These are phyloP conservation scores for Fusarium setosum DNA, from an alignment of 2,329 filamentous ascomycete species.

Conservation along the genomic window DNA sequence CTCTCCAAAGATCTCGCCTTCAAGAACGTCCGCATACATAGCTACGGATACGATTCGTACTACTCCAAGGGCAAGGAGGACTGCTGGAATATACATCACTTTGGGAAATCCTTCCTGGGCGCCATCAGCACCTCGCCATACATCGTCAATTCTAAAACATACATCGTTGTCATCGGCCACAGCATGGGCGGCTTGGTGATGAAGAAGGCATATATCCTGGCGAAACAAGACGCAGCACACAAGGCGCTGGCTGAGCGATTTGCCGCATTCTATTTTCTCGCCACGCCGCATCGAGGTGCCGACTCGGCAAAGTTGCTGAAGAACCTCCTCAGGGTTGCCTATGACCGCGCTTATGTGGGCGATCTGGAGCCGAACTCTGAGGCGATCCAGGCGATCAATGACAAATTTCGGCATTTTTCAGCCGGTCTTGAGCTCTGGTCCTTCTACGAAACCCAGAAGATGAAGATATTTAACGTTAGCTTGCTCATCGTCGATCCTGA, in stretches of 20 bases:
- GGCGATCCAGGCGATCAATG: slow-evolving; percentile 54
- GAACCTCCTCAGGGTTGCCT: slow-evolving; percentile 48
- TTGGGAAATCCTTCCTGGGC: slow-evolving; percentile 46
- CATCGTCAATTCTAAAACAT: slow-evolving; percentile 27
- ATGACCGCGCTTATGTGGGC: slow-evolving; percentile 48
- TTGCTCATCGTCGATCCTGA: slow-evolving; percentile 51
- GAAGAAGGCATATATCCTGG: slow-evolving; percentile 48
- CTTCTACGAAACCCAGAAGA: slow-evolving; percentile 57
- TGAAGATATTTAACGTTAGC: slow-evolving; percentile 18
- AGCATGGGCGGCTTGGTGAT: slow-evolving; percentile 58
- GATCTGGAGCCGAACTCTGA: slow-evolving; percentile 52
- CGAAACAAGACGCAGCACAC: slow-evolving; percentile 45
- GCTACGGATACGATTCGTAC: slow-evolving; percentile 50
- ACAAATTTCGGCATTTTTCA: slow-evolving; percentile 55
- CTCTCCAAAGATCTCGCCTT: slow-evolving; percentile 42
- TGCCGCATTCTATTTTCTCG: slow-evolving; percentile 52
- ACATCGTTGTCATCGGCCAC: slow-evolving; percentile 57
- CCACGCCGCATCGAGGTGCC: slow-evolving; percentile 55
- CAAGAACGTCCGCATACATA: slow-evolving; percentile 40
- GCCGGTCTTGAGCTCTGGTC: slow-evolving; percentile 52
- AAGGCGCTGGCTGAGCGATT: slow-evolving; percentile 44
- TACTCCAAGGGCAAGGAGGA: slow-evolving; percentile 40
- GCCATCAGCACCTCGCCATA: slow-evolving; percentile 40
- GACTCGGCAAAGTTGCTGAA: slow-evolving; percentile 51
- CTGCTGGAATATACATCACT: slow-evolving; percentile 46